A percentile compares a stretch with the other conserved stretches of the same genome.
Conservation (phyloP, 208 protist species). For the Crithidia bombi region DNA sequence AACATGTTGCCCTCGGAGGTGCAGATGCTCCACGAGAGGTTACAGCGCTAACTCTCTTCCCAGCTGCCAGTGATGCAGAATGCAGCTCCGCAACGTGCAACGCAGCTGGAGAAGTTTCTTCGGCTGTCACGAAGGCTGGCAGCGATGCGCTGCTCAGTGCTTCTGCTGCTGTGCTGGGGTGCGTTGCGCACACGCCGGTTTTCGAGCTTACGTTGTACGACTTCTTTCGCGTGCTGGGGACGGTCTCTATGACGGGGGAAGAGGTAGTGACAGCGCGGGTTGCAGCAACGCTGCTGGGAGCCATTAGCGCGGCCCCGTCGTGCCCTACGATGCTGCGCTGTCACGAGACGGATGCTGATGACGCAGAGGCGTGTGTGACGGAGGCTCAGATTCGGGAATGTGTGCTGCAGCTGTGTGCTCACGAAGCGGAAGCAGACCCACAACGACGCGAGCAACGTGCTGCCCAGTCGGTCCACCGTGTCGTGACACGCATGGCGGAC, state of each 20-base stretch:
- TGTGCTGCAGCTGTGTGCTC: slow-evolving; percentile 4
- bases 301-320: slow-evolving; percentile 1
- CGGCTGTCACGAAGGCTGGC: background rate
- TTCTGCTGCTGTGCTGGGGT: background rate
- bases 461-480: background rate
- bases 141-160: background rate
- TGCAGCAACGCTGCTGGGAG: slow-evolving; percentile 10
- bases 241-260: background rate
- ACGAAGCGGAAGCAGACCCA: background rate
- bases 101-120: background rate
- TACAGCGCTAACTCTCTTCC: slow-evolving; percentile 2
- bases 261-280: slow-evolving; percentile 10
- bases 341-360: background rate
- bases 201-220: slow-evolving; percentile 25
- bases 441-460: background rate
- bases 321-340: background rate
- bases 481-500: slow-evolving; percentile 18
- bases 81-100: too few relatives aligned
- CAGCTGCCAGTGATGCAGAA: background rate
- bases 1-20: background rate
- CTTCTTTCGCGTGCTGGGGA: slow-evolving; percentile 35
- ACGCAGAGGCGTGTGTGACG: background rate
- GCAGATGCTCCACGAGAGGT: background rate
- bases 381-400: slow-evolving; percentile 20
- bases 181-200: slow-evolving; percentile 1